Conservation (phyloP, 1,284 basidiomycete genomes). For the Naganishia sp. region DNA sequence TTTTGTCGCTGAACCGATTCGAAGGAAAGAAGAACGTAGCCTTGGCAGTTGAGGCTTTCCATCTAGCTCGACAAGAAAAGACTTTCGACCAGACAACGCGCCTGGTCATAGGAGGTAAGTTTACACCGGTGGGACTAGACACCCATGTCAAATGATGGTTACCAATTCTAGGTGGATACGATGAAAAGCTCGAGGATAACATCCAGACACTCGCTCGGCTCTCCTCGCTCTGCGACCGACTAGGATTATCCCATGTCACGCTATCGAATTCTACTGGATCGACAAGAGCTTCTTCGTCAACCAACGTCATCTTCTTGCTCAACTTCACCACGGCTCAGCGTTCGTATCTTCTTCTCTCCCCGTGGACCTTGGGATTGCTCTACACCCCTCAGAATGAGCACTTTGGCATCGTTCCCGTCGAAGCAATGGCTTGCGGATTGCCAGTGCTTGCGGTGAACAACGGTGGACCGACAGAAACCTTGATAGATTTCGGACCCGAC, state of each 20-base stretch:
- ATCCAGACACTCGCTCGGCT: conserved; percentile 64
- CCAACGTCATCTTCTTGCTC: conserved; percentile 75
- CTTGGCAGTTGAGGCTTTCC: conserved; percentile 77
- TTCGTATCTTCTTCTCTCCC: conserved; percentile 67
- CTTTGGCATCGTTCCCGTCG: conserved; percentile 94
- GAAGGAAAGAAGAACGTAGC: conserved; percentile 92
- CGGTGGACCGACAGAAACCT: conserved; percentile 89
- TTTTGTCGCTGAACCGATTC: conserved; percentile 91
- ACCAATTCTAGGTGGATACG: conserved; percentile 66
- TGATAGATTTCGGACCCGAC: conserved; percentile 60
- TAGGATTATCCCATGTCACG: conserved; percentile 60
- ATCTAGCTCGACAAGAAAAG: conserved; percentile 17
- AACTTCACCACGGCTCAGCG: conserved; percentile 82
- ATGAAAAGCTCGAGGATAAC: conserved; percentile 70
- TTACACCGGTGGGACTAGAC: neutral
- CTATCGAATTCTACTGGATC: conserved; percentile 32
- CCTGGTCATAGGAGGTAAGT: conserved; percentile 72
- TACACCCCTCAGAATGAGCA: conserved; percentile 97
- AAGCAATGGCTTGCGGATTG: conserved; percentile 88
- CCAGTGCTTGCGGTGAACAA: conserved; percentile 86
- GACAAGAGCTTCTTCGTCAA: conserved; percentile 30
- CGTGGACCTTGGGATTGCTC: conserved; percentile 69
- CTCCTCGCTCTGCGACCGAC: conserved; percentile 59
- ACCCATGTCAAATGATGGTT: neutral
- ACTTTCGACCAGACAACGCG: conserved; percentile 50